Percentiles rank a stretch among this genome's conserved stretches.
Conservation (phyloP, 2,329 filamentous ascomycete species). For the Sporothrix inflata region DNA sequence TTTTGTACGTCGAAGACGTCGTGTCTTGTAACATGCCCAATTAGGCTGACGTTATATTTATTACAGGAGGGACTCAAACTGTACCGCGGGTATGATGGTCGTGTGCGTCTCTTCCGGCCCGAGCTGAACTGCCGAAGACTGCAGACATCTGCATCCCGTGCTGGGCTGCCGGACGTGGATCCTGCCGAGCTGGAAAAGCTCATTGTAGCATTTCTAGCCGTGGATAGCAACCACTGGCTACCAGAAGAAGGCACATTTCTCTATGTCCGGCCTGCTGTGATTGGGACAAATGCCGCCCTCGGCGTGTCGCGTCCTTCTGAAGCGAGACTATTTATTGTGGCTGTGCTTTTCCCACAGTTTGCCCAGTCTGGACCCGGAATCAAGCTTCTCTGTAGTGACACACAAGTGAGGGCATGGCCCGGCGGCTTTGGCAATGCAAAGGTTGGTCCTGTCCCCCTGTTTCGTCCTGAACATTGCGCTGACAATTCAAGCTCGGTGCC, state of each 20-base stretch:
- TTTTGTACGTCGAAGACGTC: not conserved
- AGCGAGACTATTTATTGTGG: not conserved
- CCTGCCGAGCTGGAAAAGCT: not conserved
- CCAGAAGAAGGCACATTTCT: not conserved
- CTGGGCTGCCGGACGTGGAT: not conserved
- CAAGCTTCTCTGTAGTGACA: not conserved
- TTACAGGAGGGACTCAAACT: not conserved
- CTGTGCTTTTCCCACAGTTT: not conserved
- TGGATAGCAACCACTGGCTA: not conserved
- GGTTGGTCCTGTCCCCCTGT: not conserved
- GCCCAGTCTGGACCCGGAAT: not conserved
- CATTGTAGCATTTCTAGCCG: not conserved
- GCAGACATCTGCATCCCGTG: not conserved
- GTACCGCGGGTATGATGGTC: not conserved
- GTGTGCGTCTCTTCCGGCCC: not conserved
- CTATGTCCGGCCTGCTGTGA: not conserved
- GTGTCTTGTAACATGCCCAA: not conserved
- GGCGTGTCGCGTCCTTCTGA: not conserved
- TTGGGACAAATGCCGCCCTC: not conserved
- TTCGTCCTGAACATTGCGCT: no score
- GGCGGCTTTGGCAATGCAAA: not conserved
- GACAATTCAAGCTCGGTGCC: not conserved
- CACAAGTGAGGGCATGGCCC: not conserved
- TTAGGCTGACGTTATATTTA: not conserved
- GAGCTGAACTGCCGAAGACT: not conserved